Conservation (phyloP, 176 grass and related monocot genomes). For the Pharus latifolius region DNA sequence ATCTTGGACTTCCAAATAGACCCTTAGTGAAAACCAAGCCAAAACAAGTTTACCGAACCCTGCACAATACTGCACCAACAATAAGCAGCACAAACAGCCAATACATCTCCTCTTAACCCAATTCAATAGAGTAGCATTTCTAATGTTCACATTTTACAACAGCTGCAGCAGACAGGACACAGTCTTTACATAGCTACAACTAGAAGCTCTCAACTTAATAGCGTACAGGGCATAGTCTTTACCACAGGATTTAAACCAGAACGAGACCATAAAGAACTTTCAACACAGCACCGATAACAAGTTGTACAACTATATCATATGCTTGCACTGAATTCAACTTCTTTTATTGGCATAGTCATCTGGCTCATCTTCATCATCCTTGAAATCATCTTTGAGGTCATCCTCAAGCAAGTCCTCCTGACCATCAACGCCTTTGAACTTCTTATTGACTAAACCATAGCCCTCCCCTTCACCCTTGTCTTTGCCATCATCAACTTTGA, state of each 20-base stretch:
- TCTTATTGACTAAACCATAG: neutral
- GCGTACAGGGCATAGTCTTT: neutral
- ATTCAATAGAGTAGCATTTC: no score
- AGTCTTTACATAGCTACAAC: neutral
- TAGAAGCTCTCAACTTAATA: neutral
- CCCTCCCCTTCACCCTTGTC: neutral
- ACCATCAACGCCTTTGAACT: neutral
- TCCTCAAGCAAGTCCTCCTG: constrained; percentile 13
- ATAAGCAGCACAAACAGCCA: no score
- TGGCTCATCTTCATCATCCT: constrained; percentile 24
- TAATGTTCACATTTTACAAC: neutral
- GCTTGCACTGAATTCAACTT: neutral
- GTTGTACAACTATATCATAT: neutral
- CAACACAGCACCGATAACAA: neutral
- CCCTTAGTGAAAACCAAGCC: no score
- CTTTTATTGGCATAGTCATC: constrained; percentile 42
- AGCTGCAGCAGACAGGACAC: neutral
- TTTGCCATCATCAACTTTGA: constrained; percentile 22
- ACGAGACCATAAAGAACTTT: neutral
- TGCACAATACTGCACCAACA: no score
- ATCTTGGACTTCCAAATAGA: no score
- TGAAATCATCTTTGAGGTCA: constrained; percentile 31
- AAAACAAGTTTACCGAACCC: no score
- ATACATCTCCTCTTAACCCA: no score
- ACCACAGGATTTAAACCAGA: neutral